Conservation (phyloP, 2,329 filamentous ascomycete genomes). For the Pezicula rhizophila region DNA sequence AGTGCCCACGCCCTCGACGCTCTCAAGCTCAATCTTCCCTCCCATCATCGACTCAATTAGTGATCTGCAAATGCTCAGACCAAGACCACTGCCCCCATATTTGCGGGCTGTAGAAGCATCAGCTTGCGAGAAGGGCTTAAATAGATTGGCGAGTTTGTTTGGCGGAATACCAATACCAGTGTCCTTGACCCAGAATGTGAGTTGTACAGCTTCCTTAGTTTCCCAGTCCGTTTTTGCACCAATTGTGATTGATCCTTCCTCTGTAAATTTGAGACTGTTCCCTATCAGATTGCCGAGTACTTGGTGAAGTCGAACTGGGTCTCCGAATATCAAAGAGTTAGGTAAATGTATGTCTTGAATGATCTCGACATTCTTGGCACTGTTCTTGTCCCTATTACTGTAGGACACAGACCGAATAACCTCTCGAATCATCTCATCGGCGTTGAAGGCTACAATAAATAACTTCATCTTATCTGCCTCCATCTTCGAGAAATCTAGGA, state of each 20-base stretch:
- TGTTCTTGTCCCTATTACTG: slow-evolving; percentile 58
- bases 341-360: slow-evolving; percentile 67
- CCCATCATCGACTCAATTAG: slow-evolving; percentile 90
- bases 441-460: slow-evolving; percentile 64
- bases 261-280: slow-evolving; percentile 92
- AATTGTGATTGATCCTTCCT: slow-evolving; percentile 79
- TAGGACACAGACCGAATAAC: slow-evolving; percentile 62
- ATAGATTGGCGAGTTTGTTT: slow-evolving; percentile 76
- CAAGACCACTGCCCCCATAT: slow-evolving; percentile 86
- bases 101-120: slow-evolving; percentile 85
- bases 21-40: slow-evolving; percentile 77
- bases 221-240: slow-evolving; percentile 68
- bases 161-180: slow-evolving; percentile 87
- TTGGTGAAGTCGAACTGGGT: slow-evolving; percentile 61
- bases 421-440: slow-evolving; percentile 59
- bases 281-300: slow-evolving; percentile 78
- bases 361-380: slow-evolving; percentile 56
- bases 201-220: slow-evolving; percentile 60
- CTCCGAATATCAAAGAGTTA: slow-evolving; percentile 60
- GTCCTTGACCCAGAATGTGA: slow-evolving; percentile 82
- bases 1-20: slow-evolving; percentile 64
- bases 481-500: slow-evolving; percentile 91
- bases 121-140: slow-evolving; percentile 88
- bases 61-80: slow-evolving; percentile 89
- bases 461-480: slow-evolving; percentile 84